Evolutionary conservation across 2,329 filamentous ascomycete genomes (phyloP), one percentile per base, ranked within the genome.

Genomic region (Xenoacremonium recifei): DNA sequence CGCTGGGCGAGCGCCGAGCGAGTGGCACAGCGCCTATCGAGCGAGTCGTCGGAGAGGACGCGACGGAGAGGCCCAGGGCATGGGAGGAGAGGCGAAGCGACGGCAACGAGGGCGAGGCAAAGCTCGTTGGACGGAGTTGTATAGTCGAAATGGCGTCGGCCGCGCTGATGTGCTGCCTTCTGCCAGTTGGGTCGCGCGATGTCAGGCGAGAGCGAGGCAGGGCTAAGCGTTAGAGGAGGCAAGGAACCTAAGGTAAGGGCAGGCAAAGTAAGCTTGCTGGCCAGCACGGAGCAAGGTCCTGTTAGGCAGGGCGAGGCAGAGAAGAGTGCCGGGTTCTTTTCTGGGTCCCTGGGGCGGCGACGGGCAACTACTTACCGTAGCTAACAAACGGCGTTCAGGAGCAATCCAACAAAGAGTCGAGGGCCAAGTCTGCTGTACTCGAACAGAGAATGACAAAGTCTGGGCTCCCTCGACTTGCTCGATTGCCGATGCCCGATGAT

Each of bases 181-280:
- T n/a, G n/a, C n/a, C n/a, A n/a, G 44, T 44, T 43, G 44, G 25
- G 45, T 42, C 35, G 45, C 42, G 32, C 42, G 39, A 40, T 45
- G 42, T 45, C 42, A 45, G 42, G 45, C 39, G 30, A 42, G 45
- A 34, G 19, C 20, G 29, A 21, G 27, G 23, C 13, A 27, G 37
- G 30, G 39, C 35, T 40, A 35, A 36, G 23, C 29, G 12, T 31
- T 27, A 27, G 9, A 13, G 9, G 13, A 27, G 23, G 23, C 23
- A 31, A 31, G 29, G 6, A 31, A 15, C 29, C 29, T 31, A 11
- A 31, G 29, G 29, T 31, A 31, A 31, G 29, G 29, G n/a, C n/a
- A n/a, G n/a, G n/a, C n/a, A n/a, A n/a, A n/a, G n/a, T n/a, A n/a
- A n/a, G n/a, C n/a, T n/a, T n/a, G n/a, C n/a, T n/a, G n/a, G n/a